Percentiles rank a stretch among this genome's conserved stretches.
Conservation (phyloP, 2,329 filamentous ascomycete genomes). For the Clonostachys sp. region DNA sequence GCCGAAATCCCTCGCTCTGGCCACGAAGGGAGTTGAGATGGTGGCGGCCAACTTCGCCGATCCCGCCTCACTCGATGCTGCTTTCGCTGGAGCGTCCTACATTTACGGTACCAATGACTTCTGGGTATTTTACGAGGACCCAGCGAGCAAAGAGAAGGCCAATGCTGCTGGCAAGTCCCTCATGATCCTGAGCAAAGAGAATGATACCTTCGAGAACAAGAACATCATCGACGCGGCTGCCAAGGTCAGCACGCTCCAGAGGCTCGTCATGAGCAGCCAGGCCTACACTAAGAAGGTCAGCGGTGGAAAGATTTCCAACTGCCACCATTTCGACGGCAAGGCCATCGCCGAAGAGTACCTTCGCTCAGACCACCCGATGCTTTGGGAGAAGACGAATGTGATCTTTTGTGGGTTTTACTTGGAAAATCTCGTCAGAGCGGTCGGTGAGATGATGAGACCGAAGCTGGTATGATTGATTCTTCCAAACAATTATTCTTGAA, state of each 20-base stretch:
- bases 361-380: conserved; percentile 3
- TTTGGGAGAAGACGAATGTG: conserved; percentile 1
- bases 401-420: not conserved
- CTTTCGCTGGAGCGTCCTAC: too few relatives aligned
- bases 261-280: conserved; percentile 40
- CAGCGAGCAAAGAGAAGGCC: too few relatives aligned
- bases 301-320: conserved; percentile 29
- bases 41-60: too few relatives aligned
- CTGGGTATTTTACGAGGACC: too few relatives aligned
- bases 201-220: conserved; percentile 7
- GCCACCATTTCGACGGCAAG: conserved; percentile 45
- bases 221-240: conserved; percentile 8
- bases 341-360: conserved; percentile 26
- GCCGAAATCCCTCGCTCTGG: too few relatives aligned
- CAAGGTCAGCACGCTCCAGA: conserved; percentile 15
- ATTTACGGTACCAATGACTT: too few relatives aligned
- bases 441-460: too few relatives aligned
- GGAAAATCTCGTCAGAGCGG: too few relatives aligned
- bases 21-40: too few relatives aligned
- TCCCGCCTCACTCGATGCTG: too few relatives aligned
- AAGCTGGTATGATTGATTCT: not conserved
- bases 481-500: not conserved
- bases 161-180: too few relatives aligned
- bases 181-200: not conserved
- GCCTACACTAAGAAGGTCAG: conserved; percentile 36